Base-by-base conservation (phyloP, 2,329 filamentous ascomycete genomes). In the Aschersonia sp. region DNA sequence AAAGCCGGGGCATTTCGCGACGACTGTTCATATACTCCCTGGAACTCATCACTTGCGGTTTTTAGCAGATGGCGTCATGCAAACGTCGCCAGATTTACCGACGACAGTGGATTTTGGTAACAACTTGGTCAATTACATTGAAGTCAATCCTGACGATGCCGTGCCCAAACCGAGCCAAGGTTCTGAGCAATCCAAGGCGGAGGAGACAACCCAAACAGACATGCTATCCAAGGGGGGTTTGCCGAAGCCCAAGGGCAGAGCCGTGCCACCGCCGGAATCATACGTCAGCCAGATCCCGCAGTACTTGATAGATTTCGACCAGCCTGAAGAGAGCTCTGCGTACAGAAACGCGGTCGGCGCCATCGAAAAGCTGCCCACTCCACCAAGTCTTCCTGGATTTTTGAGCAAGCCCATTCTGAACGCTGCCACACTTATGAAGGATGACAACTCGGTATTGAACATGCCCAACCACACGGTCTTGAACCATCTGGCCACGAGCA, bases 101-200 rank as follows among this genome's bases (percentile, higher is more conserved):
- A 97, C 92, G 0, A 94, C 92, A 2, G 92, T 98, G 50, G 92
- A 98, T 63, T 96, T 94, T 63, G 94, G 88, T 54, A 97, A 97
- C 68, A 94, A 95, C 61, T 73, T 98, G 14, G 90, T 98, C 66
- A 98, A 98, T 67, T 98, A 97, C 63, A 87, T 98, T 59, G 92
- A 98, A 68, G 85, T 97, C 52, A 86, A 77, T 57, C 79, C 86
- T 37, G 83, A 88, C 48, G 83, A 89, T 58, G 66, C 81, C 32
- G 70, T 71, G 9, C 59, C 62, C 30, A 58, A 52, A n/a, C 53
- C 57, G 29, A 54, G 63, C 44, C 52, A 56, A 32, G 56, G 55
- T 30, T 42, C 51, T 39, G 43, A 44, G 32, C 31, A 37, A 11
- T 54, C 57, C 30, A 48, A 39, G 37, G 42, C 50, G 30, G 53